These are phyloP conservation scores for Zygoascus flipseniorum DNA, from an alignment of 805 yeast species.

Conservation along the genomic window DNA sequence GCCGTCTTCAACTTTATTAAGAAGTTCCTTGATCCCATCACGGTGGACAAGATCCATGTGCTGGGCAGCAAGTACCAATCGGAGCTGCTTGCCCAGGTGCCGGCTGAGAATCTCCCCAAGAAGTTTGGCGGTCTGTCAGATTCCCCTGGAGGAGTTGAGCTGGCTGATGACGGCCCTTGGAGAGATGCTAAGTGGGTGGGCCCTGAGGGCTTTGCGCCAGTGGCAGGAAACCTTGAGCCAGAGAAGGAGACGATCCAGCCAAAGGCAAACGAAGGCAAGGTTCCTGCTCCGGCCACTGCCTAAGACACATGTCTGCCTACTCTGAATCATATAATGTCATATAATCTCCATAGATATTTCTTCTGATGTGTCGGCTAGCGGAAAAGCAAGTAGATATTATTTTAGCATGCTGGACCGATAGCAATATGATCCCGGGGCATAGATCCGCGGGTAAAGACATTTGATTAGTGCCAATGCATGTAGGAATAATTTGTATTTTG, in stretches of 20 bases:
- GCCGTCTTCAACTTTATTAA: slow-evolving; percentile 87
- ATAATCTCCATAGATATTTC: neutral
- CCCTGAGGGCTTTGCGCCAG: slow-evolving; percentile 91
- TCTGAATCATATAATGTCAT: neutral
- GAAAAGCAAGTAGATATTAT: neutral
- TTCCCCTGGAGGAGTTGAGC: slow-evolving; percentile 66
- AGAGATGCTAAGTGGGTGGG: slow-evolving; percentile 82
- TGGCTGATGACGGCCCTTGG: slow-evolving; percentile 97
- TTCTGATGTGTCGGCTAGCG: neutral
- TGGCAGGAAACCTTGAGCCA: neutral
- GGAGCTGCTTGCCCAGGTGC: slow-evolving; percentile 85
- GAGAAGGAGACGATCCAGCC: neutral
- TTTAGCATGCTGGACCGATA: too few relatives aligned
- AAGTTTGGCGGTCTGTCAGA: slow-evolving; percentile 83
- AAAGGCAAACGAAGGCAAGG: neutral
- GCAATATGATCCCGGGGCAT: too few relatives aligned
- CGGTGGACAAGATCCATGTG: slow-evolving; percentile 89
- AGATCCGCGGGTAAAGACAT: too few relatives aligned
- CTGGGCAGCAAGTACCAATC: slow-evolving; percentile 69
- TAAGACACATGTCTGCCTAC: neutral
- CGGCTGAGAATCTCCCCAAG: slow-evolving; percentile 81
- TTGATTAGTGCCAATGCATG: too few relatives aligned
- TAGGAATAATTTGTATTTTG: too few relatives aligned
- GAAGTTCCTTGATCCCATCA: slow-evolving; percentile 94
- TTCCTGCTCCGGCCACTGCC: slow-evolving; percentile 1